A percentile compares a stretch with the other conserved stretches of the same genome.
phyloP scores from a whole-genome alignment of 2,329 filamentous ascomycete species.

The Magnaporthiopsis incrustans region DNA sequence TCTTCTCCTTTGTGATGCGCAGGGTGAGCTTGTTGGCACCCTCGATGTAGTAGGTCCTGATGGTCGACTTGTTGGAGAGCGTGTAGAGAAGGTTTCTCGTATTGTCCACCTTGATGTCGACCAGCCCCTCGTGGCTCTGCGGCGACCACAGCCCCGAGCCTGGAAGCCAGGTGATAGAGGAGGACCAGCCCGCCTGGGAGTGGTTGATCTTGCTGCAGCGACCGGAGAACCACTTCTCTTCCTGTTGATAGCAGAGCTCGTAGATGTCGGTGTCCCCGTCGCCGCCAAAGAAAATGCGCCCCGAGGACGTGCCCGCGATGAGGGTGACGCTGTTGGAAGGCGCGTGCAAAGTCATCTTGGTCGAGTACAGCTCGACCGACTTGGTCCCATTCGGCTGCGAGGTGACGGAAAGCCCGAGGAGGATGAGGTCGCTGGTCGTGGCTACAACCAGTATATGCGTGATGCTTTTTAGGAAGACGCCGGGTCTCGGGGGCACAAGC shows the following conservation, averaged over 20 bases:
- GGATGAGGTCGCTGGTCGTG: slow-evolving; percentile 73
- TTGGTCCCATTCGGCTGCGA: slow-evolving; percentile 61
- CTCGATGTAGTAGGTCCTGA: slow-evolving; percentile 86
- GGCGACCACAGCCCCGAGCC: slow-evolving; percentile 37
- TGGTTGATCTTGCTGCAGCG: slow-evolving; percentile 85
- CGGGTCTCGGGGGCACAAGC: slow-evolving; percentile 72
- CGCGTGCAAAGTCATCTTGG: slow-evolving; percentile 72
- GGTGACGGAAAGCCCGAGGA: slow-evolving; percentile 74
- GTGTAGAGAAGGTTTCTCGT: slow-evolving; percentile 84
- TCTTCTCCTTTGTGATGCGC: slow-evolving; percentile 58
- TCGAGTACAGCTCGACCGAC: slow-evolving; percentile 75
- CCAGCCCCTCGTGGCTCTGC: slow-evolving; percentile 53
- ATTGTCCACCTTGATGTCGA: slow-evolving; percentile 81
- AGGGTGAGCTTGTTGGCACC: slow-evolving; percentile 50
- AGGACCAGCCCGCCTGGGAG: slow-evolving; percentile 64
- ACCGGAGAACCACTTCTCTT: slow-evolving; percentile 93
- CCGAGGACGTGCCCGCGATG: slow-evolving; percentile 74
- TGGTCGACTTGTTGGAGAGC: slow-evolving; percentile 78
- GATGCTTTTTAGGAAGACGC: slow-evolving; percentile 81
- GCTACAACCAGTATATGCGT: slow-evolving; percentile 85
- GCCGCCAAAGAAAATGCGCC: slow-evolving; percentile 89
- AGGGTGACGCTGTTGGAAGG: slow-evolving; percentile 69
- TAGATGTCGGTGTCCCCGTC: slow-evolving; percentile 77
- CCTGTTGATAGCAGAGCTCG: slow-evolving; percentile 92
- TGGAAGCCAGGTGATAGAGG: slow-evolving; percentile 47